These are phyloP conservation scores for Myotisia sp. DNA, from an alignment of 2,329 filamentous ascomycete genomes.

Conservation along the genomic window DNA sequence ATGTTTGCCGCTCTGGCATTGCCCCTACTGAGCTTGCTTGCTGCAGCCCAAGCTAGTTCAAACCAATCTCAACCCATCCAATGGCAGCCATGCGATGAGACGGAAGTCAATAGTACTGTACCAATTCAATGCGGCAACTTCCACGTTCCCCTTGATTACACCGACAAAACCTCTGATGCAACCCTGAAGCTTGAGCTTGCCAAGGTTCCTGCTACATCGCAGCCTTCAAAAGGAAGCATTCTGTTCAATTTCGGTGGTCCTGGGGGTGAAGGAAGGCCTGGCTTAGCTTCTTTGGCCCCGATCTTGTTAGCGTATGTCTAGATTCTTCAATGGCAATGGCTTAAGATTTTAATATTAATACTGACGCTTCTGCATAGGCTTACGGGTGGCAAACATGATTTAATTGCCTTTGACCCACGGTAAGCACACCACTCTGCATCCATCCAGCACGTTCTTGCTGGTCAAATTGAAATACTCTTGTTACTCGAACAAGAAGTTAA, in stretches of 20 bases:
- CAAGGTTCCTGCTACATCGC: slow-evolving; percentile 16
- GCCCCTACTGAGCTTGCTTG: no score
- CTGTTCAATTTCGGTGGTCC: slow-evolving; percentile 22
- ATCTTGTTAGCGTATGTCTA: slow-evolving; percentile 2
- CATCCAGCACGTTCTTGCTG: no score
- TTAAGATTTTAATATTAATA: background rate
- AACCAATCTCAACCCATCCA: no score
- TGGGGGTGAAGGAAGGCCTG: slow-evolving; percentile 6
- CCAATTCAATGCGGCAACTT: slow-evolving; percentile 18
- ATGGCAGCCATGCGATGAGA: slow-evolving; percentile 4
- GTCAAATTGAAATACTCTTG: no score
- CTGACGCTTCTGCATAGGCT: slow-evolving; percentile 4
- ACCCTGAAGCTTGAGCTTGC: slow-evolving; percentile 18
- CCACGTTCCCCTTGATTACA: slow-evolving; percentile 22
- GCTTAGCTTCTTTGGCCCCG: slow-evolving; percentile 1
- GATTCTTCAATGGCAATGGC: background rate
- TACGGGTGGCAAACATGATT: slow-evolving; percentile 8
- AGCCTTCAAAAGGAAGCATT: slow-evolving; percentile 19
- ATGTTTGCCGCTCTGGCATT: no score
- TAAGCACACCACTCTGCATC: slow-evolving; percentile 3
- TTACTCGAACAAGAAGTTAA: no score
- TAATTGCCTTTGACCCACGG: slow-evolving; percentile 12
- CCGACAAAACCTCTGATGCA: slow-evolving; percentile 10
- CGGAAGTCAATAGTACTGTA: background rate
- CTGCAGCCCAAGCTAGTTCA: no score